Percentiles rank a stretch among this genome's conserved stretches.
Conservation (phyloP, 257 asterid species). For the Solanum gracilifrons region DNA sequence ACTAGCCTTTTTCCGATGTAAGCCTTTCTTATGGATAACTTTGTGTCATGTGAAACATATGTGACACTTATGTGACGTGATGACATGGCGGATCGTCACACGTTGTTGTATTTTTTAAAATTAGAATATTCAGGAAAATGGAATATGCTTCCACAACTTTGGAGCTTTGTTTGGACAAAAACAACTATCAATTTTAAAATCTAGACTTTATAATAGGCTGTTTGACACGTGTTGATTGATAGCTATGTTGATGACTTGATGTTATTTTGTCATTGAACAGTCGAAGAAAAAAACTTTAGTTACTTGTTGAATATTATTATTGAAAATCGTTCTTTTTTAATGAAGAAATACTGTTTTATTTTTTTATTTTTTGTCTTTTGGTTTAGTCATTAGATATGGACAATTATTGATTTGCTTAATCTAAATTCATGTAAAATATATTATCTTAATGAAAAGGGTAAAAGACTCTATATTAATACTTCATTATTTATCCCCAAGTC, state of each 20-base stretch:
- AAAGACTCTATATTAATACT: neutral
- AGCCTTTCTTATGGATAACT: rapidly evolving
- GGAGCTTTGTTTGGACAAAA: neutral
- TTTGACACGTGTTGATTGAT: neutral
- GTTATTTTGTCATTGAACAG: neutral
- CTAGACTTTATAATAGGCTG: neutral
- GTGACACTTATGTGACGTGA: rapidly evolving
- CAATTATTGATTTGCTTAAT: neutral
- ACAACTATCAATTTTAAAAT: neutral
- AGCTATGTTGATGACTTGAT: neutral
- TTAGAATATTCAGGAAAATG: neutral
- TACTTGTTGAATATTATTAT: neutral
- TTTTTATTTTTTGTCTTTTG: neutral
- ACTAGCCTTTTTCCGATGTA: too few species aligned
- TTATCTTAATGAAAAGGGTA: rapidly evolving
- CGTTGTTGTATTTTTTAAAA: too few species aligned
- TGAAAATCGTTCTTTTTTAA: neutral
- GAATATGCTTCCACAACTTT: neutral
- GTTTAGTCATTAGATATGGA: too few species aligned
- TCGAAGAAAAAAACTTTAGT: neutral
- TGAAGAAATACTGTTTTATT: neutral
- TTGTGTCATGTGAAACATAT: too few species aligned
- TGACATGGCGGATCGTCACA: too few species aligned
- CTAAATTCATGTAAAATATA: rapidly evolving
- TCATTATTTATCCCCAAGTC: rapidly evolving